Evolutionary conservation across 306 rosid species (phyloP), one percentile per base, ranked within the genome.

Genomic region (Luffa aegyptiaca): DNA sequence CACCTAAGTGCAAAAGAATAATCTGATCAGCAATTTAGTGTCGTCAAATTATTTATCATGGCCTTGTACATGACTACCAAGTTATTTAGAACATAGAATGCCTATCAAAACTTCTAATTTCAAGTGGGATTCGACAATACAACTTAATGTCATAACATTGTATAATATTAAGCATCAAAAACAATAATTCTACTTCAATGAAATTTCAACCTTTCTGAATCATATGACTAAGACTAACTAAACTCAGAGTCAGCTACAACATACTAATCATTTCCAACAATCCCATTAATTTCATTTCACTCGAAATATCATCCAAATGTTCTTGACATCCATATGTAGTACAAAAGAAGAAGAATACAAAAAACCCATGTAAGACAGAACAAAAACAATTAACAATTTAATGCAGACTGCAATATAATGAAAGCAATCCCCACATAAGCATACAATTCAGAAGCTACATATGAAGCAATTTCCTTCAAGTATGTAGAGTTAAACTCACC

Each of bases 1-100:
- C 64, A 94, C 96, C 97, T 94, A 75, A 78, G 80, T 17, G 48
- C 79, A 51, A 33, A 78, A 45, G 58, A 52, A 75, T 21, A 13
- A 31, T 52, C 53, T 72, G 36, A 13, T 72, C 58, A 72, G 42
- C 48, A 31, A 26, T 13, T 72, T 33, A 3, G 26, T 61, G 12
- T 46, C n/a, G 36, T 36, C 41, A 21, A 59, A 58, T 8, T 41
- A 61, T 46, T 72, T 48, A 11, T 26, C 77, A 7, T 48, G 77
- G 39, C 5, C 55, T 20, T 70, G 76, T 5, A 70, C 4, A 70
- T 44, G 76, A 46, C 20, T 72, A 48, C 44, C 58, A 72, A 11
- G 77, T 72, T 46, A 26, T 49, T 21, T 71, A 26, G n/a, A 37
- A 44, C 20, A 26, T 39, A 41, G 0, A 21, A 44, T 46, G 6